Conservation (phyloP, 495 filamentous ascomycete species). For the Aspergillus avenaceus region DNA sequence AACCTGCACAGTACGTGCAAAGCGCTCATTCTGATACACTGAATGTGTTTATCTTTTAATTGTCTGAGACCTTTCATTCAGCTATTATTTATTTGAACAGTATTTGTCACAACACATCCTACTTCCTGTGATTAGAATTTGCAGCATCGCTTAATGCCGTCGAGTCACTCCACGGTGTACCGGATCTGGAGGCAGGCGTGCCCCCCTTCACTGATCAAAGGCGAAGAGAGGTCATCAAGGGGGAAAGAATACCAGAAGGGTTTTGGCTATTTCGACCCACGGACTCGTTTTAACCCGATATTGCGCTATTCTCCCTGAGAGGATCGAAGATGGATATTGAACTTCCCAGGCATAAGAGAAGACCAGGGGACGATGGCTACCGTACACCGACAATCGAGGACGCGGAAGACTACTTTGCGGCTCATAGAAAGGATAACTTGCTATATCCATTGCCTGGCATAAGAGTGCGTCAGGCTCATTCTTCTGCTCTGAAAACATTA, state of each 20-base stretch:
- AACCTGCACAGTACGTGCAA: too few species aligned
- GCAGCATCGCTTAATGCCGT: too few species aligned
- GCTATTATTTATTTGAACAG: too few species aligned
- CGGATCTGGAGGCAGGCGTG: too few species aligned
- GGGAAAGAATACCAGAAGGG: neutral
- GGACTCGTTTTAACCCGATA: neutral
- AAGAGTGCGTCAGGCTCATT: conserved; percentile 26
- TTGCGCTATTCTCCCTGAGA: neutral
- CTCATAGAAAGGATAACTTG: conserved; percentile 8
- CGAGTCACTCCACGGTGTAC: too few species aligned
- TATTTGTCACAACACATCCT: too few species aligned
- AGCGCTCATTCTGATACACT: too few species aligned
- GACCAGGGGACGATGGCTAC: conserved; percentile 44
- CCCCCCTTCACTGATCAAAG: too few species aligned
- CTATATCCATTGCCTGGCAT: conserved; percentile 4
- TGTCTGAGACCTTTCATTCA: too few species aligned
- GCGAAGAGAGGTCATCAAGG: too few species aligned
- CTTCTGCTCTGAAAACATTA: conserved; percentile 28
- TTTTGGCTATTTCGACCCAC: neutral
- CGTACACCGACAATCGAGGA: conserved; percentile 50
- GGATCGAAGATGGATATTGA: conserved; percentile 22
- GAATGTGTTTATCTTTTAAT: too few species aligned
- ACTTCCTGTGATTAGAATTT: too few species aligned
- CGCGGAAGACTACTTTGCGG: conserved; percentile 25
- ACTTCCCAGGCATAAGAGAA: conserved; percentile 37